Conservation (phyloP, 2,329 filamentous ascomycete genomes). For the Tolypocladium ovalisporum region DNA sequence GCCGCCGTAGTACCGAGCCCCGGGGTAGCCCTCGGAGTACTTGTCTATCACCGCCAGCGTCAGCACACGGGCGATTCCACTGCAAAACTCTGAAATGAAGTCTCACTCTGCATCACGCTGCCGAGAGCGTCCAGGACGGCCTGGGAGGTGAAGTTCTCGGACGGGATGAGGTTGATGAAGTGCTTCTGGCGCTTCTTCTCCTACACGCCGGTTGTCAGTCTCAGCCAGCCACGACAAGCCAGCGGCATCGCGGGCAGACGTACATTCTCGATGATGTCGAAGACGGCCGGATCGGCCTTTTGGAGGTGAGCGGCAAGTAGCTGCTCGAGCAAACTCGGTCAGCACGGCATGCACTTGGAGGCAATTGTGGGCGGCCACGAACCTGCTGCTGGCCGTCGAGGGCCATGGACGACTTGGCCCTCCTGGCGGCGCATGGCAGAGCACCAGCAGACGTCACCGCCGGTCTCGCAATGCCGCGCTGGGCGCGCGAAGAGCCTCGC, state of each 20-base stretch:
- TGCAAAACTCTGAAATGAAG: not conserved
- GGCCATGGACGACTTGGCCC: constrained; percentile 33
- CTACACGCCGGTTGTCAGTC: constrained; percentile 28
- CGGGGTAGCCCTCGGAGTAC: constrained; percentile 96
- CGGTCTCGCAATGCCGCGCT: constrained; percentile 29
- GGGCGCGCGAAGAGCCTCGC: constrained; percentile 36
- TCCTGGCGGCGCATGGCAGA: constrained; percentile 16
- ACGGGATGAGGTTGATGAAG: constrained; percentile 95
- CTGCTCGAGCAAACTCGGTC: constrained; percentile 33
- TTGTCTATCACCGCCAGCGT: constrained; percentile 53
- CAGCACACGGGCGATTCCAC: constrained; percentile 8
- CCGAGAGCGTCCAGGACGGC: constrained; percentile 84
- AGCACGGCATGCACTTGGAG: constrained; percentile 7
- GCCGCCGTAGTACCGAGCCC: constrained; percentile 90
- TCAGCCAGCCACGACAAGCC: not conserved
- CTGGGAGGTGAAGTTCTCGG: constrained; percentile 91
- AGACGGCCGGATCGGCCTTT: constrained; percentile 78
- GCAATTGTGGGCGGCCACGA: constrained; percentile 10
- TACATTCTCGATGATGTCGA: constrained; percentile 85
- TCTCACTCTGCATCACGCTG: constrained; percentile 85
- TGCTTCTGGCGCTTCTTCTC: constrained; percentile 96
- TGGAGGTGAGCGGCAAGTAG: constrained; percentile 69
- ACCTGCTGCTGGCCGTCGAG: constrained; percentile 52
- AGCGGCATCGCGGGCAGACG: not conserved
- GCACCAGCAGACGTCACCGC: constrained; percentile 10